Evolutionary conservation across 2,329 filamentous ascomycete genomes (phyloP).

Genomic region (Botrytis elliptica): DNA sequence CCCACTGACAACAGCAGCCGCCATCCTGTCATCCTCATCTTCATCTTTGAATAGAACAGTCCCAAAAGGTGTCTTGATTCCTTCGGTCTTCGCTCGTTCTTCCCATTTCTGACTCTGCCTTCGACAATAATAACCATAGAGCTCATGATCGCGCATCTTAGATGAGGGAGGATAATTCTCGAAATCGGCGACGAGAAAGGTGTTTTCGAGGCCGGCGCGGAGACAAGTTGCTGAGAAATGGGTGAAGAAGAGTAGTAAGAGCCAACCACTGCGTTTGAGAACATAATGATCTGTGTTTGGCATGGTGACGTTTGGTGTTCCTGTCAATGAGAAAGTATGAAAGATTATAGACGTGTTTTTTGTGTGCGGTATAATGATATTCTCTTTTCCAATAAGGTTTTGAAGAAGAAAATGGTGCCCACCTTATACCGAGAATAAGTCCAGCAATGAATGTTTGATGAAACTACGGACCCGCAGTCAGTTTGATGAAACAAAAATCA

Average conservation of each 20-base stretch:
- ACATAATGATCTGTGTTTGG: neutral
- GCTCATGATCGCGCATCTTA: neutral
- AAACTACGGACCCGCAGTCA: neutral
- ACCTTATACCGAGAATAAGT: neutral
- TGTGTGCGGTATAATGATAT: neutral
- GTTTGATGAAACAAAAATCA: neutral
- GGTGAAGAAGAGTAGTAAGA: conserved; percentile 4
- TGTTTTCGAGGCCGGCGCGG: neutral
- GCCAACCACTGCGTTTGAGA: conserved; percentile 15
- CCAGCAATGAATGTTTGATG: neutral
- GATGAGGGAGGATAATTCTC: neutral
- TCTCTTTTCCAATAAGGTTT: neutral
- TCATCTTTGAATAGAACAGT: neutral
- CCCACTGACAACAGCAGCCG: neutral
- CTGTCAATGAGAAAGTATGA: neutral
- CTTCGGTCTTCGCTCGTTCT: neutral
- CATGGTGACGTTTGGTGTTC: neutral
- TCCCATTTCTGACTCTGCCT: neutral
- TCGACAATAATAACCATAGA: neutral
- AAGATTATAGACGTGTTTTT: neutral
- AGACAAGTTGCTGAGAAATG: neutral
- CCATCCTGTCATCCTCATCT: neutral
- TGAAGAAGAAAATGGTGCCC: neutral
- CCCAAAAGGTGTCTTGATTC: neutral
- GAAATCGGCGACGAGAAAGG: neutral